Percentiles rank a stretch among this genome's conserved stretches.
phyloP scores from a whole-genome alignment of 768 basidiomycete species.

The Boletus reticulatus region DNA sequence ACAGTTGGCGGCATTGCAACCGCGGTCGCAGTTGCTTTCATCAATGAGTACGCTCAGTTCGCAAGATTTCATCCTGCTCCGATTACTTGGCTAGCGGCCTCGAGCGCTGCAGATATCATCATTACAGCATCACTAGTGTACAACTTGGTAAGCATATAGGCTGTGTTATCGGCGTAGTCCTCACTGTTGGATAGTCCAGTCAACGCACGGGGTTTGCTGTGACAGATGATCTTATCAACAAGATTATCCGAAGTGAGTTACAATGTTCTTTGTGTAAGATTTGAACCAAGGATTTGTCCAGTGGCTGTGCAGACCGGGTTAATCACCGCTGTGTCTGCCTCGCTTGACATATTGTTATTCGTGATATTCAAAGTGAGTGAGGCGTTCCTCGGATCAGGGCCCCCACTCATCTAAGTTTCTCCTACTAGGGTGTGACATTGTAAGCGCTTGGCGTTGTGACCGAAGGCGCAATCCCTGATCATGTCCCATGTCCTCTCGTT shows the following conservation, averaged over 20 bases:
- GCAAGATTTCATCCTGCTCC: conserved; percentile 32
- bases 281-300: neutral
- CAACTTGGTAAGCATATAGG: conserved; percentile 34
- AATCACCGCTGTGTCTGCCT: conserved; percentile 3
- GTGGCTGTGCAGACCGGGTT: conserved; percentile 32
- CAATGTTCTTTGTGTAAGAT: neutral
- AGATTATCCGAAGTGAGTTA: conserved; percentile 38
- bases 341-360: conserved; percentile 23
- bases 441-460: neutral
- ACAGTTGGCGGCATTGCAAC: conserved; percentile 38
- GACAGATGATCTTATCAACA: conserved; percentile 38
- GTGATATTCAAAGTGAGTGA: conserved; percentile 14
- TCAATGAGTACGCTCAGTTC: conserved; percentile 34
- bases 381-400: neutral
- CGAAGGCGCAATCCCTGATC: neutral
- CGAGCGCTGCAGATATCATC: conserved; percentile 38
- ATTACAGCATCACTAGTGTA: conserved; percentile 44
- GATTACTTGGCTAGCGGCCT: conserved; percentile 42
- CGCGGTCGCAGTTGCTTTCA: conserved; percentile 30
- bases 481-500: neutral
- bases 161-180: neutral
- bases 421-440: conserved; percentile 1
- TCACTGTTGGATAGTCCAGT: conserved; percentile 27
- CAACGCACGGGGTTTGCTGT: conserved; percentile 41
- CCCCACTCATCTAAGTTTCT: neutral